These are phyloP conservation scores for Mucor circinelloides DNA, from an alignment of 371 early-diverging fungal species.

Conservation along the genomic window DNA sequence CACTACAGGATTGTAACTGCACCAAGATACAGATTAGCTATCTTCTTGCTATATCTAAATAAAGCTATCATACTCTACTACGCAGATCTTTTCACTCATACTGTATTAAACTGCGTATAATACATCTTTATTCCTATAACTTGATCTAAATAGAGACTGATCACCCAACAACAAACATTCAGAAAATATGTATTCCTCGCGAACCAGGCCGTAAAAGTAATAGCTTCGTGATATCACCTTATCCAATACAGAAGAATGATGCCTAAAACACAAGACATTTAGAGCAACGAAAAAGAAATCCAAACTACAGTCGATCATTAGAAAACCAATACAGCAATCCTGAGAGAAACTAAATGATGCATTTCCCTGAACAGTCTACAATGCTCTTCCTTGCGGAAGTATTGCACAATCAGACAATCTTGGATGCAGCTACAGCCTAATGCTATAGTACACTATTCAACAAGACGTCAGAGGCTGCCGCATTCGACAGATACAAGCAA, in stretches of 20 bases:
- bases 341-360: slow-evolving; percentile 6
- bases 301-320: slow-evolving; percentile 4
- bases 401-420: no score
- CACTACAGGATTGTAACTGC: no score
- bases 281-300: slow-evolving; percentile 6
- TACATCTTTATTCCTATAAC: no score
- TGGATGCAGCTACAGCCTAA: no score
- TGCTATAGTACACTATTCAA: no score
- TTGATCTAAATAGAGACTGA: not conserved
- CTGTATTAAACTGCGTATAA: no score
- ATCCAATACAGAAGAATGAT: slow-evolving; percentile 3
- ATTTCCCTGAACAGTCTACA: slow-evolving; percentile 9
- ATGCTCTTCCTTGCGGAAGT: slow-evolving; percentile 2
- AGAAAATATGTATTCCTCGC: slow-evolving; percentile 1
- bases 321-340: slow-evolving; percentile 4
- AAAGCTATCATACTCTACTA: no score
- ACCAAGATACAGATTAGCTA: no score
- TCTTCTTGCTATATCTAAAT: no score
- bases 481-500: no score
- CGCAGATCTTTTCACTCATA: no score
- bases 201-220: slow-evolving; percentile 3
- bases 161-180: slow-evolving; percentile 1
- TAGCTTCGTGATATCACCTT: slow-evolving; percentile 4
- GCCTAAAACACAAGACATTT: slow-evolving; percentile 8
- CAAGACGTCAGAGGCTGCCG: no score